phyloP scores from a whole-genome alignment of 306 rosid species.

The Senna tora region DNA sequence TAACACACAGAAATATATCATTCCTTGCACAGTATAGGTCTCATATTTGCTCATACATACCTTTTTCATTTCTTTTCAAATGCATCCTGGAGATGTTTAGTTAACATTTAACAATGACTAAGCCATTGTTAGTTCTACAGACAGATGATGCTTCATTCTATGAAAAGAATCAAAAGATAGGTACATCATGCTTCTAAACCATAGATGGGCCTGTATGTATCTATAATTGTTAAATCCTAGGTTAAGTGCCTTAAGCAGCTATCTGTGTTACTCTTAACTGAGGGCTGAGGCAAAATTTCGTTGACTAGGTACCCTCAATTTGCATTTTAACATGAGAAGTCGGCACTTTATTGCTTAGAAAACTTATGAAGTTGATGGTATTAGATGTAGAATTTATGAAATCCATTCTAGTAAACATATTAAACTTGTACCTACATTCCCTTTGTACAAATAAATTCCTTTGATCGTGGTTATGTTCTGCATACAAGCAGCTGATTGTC shows the following conservation, averaged over 20 bases:
- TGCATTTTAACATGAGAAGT: constrained; percentile 10
- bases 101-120: neutral
- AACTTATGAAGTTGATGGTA: neutral
- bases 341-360: neutral
- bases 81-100: neutral
- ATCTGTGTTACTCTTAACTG: neutral
- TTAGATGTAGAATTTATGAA: neutral
- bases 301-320: neutral
- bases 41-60: too few relatives aligned
- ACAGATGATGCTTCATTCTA: neutral
- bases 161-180: neutral
- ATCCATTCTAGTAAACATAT: neutral
- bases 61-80: neutral
- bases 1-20: too few relatives aligned
- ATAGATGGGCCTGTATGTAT: neutral
- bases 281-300: constrained; percentile 1
- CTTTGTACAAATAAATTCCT: constrained; percentile 25
- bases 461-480: constrained; percentile 34
- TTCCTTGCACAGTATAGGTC: too few relatives aligned
- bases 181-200: neutral
- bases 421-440: constrained; percentile 9
- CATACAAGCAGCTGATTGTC: constrained; percentile 43
- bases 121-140: neutral
- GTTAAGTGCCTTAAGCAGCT: neutral
- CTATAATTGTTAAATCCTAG: neutral